Evolutionary conservation across 768 basidiomycete species (phyloP).

Genomic region (Pleurotus platypus): DNA sequence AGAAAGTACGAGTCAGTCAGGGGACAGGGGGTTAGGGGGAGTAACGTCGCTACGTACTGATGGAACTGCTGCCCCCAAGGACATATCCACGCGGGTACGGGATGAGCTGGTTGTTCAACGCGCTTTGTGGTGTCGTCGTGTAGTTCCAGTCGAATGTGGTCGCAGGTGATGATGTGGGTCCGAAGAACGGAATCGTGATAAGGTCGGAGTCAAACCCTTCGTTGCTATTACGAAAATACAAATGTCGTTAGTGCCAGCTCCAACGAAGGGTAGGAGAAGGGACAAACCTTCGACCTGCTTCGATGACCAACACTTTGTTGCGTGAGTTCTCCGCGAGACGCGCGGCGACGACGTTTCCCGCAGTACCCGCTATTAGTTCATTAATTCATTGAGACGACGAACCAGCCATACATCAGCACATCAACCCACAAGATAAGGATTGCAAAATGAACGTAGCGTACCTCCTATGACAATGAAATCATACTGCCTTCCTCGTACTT

Average conservation of each 20-base stretch:
- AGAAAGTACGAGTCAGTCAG: too few species aligned
- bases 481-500: neutral
- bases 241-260: neutral
- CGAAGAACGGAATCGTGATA: constrained; percentile 13
- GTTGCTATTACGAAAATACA: constrained; percentile 10
- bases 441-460: too few species aligned
- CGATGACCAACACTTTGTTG: neutral
- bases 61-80: constrained; percentile 22
- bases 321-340: neutral
- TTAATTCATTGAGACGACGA: too few species aligned
- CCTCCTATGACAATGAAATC: constrained; percentile 1
- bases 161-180: constrained; percentile 5
- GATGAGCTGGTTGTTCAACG: constrained; percentile 14
- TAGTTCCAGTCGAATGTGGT: constrained; percentile 21
- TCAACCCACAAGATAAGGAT: too few species aligned
- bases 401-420: too few species aligned
- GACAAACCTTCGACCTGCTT: neutral
- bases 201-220: constrained; percentile 13
- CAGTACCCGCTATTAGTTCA: neutral
- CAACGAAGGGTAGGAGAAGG: neutral
- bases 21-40: too few species aligned
- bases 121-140: constrained; percentile 19
- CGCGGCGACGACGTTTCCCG: neutral
- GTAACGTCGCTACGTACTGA: constrained; percentile 24
- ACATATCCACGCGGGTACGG: constrained; percentile 18